Evolutionary conservation across 768 basidiomycete genomes (phyloP).

Genomic region (Podaxis sp.): DNA sequence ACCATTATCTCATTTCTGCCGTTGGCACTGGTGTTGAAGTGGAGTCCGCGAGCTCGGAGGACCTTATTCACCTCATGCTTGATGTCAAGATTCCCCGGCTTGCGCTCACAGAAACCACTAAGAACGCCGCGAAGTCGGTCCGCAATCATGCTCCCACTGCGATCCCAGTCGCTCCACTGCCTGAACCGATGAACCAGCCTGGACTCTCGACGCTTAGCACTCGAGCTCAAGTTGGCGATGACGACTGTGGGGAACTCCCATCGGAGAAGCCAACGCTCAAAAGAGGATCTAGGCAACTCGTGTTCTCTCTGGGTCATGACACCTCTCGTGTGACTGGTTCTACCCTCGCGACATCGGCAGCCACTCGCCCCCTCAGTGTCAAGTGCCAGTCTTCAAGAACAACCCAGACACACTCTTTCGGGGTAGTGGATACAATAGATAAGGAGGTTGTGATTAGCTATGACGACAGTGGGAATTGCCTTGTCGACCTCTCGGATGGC

Average conservation of each 20-base stretch:
- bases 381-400: conserved; percentile 31
- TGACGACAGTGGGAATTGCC: conserved; percentile 8
- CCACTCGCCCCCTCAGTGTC: conserved; percentile 43
- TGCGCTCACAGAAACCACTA: conserved; percentile 26
- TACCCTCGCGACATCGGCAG: background rate
- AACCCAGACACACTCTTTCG: conserved; percentile 21
- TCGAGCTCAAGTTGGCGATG: conserved; percentile 2
- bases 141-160: conserved; percentile 31
- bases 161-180: conserved; percentile 33
- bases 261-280: background rate
- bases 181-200: background rate
- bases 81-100: conserved; percentile 23
- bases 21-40: conserved; percentile 8
- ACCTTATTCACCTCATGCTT: conserved; percentile 18
- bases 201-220: conserved; percentile 1
- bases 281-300: background rate
- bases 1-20: background rate
- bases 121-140: conserved; percentile 2
- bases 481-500: conserved; percentile 4
- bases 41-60: conserved; percentile 20
- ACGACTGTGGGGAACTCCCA: background rate
- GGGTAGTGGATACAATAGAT: conserved; percentile 29
- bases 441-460: conserved; percentile 54
- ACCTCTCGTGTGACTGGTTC: background rate
- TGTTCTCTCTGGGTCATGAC: conserved; percentile 13